These are phyloP conservation scores for Monosporascus sp. DNA, from an alignment of 2,329 filamentous ascomycete genomes.

Conservation along the genomic window DNA sequence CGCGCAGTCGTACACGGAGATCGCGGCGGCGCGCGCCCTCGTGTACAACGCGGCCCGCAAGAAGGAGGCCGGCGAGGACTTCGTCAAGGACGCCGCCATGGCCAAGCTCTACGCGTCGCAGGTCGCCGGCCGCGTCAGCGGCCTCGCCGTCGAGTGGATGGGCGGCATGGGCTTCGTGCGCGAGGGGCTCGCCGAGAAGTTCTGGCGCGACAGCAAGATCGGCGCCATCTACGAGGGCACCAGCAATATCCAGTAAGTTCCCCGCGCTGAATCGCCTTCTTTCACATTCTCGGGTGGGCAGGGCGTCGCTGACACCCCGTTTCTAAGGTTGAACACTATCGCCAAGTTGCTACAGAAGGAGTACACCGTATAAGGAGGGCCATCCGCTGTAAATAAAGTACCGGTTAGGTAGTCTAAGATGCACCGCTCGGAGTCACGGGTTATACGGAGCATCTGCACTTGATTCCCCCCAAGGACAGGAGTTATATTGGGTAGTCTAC, in stretches of 20 bases:
- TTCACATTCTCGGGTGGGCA: not conserved
- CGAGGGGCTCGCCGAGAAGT: slow-evolving; percentile 96
- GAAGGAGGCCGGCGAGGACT: slow-evolving; percentile 96
- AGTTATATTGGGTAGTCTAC: no score
- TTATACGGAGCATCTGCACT: not conserved
- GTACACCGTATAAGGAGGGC: slow-evolving; percentile 41
- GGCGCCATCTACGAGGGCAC: slow-evolving; percentile 96
- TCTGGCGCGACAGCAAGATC: slow-evolving; percentile 96
- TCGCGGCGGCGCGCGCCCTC: slow-evolving; percentile 81
- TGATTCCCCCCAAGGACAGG: not conserved
- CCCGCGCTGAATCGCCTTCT: not conserved
- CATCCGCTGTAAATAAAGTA: not conserved
- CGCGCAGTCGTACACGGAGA: slow-evolving; percentile 92
- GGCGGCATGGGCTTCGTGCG: slow-evolving; percentile 98
- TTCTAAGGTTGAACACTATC: slow-evolving; percentile 53
- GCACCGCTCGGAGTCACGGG: not conserved
- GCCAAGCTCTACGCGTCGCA: slow-evolving; percentile 94
- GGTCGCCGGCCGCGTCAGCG: slow-evolving; percentile 80
- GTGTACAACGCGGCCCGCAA: slow-evolving; percentile 96
- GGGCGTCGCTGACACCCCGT: slow-evolving; percentile 17
- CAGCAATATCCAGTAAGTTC: slow-evolving; percentile 64
- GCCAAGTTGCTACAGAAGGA: slow-evolving; percentile 60
- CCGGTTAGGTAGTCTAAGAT: not conserved
- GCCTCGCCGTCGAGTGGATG: slow-evolving; percentile 96
- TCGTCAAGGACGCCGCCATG: slow-evolving; percentile 95